Conservation (phyloP, 2,329 filamentous ascomycete species). For the Alternaria consortialis region DNA sequence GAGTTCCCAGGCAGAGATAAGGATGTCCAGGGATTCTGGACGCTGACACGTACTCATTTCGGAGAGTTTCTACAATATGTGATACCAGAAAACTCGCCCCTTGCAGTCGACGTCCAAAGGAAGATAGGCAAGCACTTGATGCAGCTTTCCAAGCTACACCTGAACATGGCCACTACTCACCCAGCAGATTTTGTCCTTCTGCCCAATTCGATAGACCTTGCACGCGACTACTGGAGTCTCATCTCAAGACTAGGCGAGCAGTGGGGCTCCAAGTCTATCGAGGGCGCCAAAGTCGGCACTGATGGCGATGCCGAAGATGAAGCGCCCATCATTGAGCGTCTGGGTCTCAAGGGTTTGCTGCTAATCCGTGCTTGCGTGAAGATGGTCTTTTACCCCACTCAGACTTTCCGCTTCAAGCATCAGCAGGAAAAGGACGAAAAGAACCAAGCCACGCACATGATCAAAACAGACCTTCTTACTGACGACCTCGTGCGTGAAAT, state of each 20-base stretch:
- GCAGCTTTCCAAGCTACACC: slow-evolving; percentile 90
- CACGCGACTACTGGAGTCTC: slow-evolving; percentile 85
- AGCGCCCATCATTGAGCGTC: slow-evolving; percentile 73
- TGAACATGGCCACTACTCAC: slow-evolving; percentile 82
- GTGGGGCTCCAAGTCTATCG: slow-evolving; percentile 65
- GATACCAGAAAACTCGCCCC: slow-evolving; percentile 63
- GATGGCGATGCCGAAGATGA: slow-evolving; percentile 60
- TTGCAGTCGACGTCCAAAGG: slow-evolving; percentile 61
- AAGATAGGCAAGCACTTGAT: slow-evolving; percentile 85
- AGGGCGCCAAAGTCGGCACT: slow-evolving; percentile 53
- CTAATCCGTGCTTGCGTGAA: slow-evolving; percentile 83
- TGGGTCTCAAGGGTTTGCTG: slow-evolving; percentile 83
- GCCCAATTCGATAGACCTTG: slow-evolving; percentile 79
- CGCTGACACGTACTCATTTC: slow-evolving; percentile 76
- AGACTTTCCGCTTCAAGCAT: slow-evolving; percentile 85
- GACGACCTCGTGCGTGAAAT: slow-evolving; percentile 80
- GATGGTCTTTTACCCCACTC: slow-evolving; percentile 81
- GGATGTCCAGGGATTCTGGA: slow-evolving; percentile 83
- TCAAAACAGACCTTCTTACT: slow-evolving; percentile 79
- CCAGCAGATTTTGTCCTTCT: slow-evolving; percentile 84
- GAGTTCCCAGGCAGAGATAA: slow-evolving; percentile 82
- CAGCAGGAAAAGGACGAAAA: slow-evolving; percentile 80
- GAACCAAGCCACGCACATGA: slow-evolving; percentile 70
- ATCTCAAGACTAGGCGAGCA: slow-evolving; percentile 78
- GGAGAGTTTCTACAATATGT: slow-evolving; percentile 75